These are phyloP conservation scores for Candida tetrigidarum DNA, from an alignment of 1,139 yeast genomes.

Conservation along the genomic window DNA sequence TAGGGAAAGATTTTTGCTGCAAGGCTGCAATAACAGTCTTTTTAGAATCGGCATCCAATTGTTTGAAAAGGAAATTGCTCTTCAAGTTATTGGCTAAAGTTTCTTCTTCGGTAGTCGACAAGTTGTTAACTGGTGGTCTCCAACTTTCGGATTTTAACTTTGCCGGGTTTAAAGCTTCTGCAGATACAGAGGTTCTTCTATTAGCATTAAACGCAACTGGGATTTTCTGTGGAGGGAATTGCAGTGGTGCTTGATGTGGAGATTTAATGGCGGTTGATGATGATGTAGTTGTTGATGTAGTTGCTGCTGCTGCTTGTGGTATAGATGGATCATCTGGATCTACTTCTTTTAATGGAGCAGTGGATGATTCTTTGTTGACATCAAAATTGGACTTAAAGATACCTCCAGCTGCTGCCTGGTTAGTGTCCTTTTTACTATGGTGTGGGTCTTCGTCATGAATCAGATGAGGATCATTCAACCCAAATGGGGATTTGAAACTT, in stretches of 20 bases:
- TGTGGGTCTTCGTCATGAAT: conserved; percentile 28
- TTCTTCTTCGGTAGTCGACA: conserved; percentile 63
- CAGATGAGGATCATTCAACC: conserved; percentile 63
- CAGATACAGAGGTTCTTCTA: conserved; percentile 87
- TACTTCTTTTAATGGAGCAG: conserved; percentile 17
- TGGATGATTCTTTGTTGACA: conserved; percentile 32
- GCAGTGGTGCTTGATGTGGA: conserved; percentile 18
- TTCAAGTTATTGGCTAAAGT: conserved; percentile 74
- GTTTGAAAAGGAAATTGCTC: conserved; percentile 81
- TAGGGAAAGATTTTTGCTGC: conserved; percentile 65
- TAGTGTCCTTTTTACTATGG: conserved; percentile 18
- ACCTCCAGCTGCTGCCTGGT: conserved; percentile 14
- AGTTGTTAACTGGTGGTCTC: conserved; percentile 74
- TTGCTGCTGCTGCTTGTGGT: conserved; percentile 4
- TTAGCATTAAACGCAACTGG: conserved; percentile 73
- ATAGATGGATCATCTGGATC: conserved; percentile 22
- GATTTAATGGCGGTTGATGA: conserved; percentile 10
- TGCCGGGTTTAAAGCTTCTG: conserved; percentile 71
- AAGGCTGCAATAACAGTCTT: conserved; percentile 82
- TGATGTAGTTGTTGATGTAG: neutral
- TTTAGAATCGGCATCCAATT: conserved; percentile 73
- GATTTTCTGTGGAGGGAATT: conserved; percentile 27
- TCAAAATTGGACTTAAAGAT: conserved; percentile 52
- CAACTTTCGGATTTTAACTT: conserved; percentile 62
- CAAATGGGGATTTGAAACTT: conserved; percentile 67